Evolutionary conservation across 768 basidiomycete species (phyloP).

Genomic region (Clavulina sp.): DNA sequence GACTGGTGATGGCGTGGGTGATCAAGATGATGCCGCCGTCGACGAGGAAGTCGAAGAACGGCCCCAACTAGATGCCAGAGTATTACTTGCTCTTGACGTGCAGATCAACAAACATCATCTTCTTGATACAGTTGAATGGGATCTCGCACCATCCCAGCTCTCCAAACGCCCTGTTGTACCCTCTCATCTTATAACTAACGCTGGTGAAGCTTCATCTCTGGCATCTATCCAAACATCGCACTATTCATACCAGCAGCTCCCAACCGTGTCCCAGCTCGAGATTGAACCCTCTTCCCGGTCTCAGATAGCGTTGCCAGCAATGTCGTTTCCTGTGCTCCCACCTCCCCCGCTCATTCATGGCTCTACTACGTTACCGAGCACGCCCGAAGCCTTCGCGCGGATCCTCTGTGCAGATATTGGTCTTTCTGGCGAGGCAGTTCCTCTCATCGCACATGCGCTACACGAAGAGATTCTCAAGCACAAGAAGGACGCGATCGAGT

Average conservation of each 20-base stretch:
- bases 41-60: conserved; percentile 32
- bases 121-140: conserved; percentile 96
- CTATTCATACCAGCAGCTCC: background rate
- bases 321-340: background rate
- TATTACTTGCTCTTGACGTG: conserved; percentile 59
- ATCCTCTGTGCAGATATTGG: conserved; percentile 76
- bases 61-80: conserved; percentile 22
- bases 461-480: conserved; percentile 93
- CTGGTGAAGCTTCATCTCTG: too few relatives aligned
- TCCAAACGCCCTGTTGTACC: background rate
- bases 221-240: too few relatives aligned
- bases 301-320: background rate
- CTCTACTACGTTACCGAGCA: too few relatives aligned
- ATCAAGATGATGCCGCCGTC: conserved; percentile 24
- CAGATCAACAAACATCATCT: conserved; percentile 87
- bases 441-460: conserved; percentile 80
- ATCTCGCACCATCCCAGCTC: conserved; percentile 58
- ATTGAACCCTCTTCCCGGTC: too few relatives aligned
- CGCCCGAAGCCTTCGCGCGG: conserved; percentile 68
- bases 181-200: too few relatives aligned
- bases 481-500: conserved; percentile 87
- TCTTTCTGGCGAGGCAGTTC: conserved; percentile 69
- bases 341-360: conserved; percentile 21
- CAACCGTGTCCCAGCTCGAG: too few relatives aligned
- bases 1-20: conserved; percentile 34